Evolutionary conservation across 2,329 filamentous ascomycete species (phyloP).

Genomic region (Pseudonectria buxi): DNA sequence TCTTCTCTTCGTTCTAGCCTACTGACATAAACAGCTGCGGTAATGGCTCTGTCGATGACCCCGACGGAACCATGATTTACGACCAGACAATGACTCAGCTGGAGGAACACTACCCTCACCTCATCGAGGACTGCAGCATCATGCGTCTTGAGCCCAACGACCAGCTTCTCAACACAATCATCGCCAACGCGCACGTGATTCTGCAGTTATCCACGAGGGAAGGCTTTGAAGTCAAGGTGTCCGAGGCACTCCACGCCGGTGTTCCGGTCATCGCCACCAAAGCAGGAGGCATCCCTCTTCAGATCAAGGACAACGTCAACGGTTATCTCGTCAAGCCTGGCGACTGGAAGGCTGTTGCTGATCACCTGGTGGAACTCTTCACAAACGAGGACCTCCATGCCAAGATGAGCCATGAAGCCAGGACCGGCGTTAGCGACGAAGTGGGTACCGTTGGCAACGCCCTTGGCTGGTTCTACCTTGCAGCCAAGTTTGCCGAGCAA

Average conservation of each 20-base stretch:
- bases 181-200: slow-evolving; percentile 65
- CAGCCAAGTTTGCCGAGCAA: slow-evolving; percentile 54
- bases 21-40: slow-evolving; percentile 44
- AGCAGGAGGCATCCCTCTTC: slow-evolving; percentile 74
- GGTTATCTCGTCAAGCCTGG: slow-evolving; percentile 68
- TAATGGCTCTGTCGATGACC: slow-evolving; percentile 75
- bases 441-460: slow-evolving; percentile 76
- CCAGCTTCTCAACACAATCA: slow-evolving; percentile 70
- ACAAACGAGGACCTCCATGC: slow-evolving; percentile 57
- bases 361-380: slow-evolving; percentile 59
- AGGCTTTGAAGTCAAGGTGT: slow-evolving; percentile 83
- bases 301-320: slow-evolving; percentile 64
- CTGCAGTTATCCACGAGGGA: slow-evolving; percentile 76
- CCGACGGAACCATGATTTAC: slow-evolving; percentile 66
- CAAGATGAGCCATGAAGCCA: slow-evolving; percentile 59
- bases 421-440: slow-evolving; percentile 66
- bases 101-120: slow-evolving; percentile 53
- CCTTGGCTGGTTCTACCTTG: slow-evolving; percentile 71
- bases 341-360: slow-evolving; percentile 63
- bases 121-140: slow-evolving; percentile 61
- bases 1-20: background rate
- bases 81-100: slow-evolving; percentile 65
- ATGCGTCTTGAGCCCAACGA: slow-evolving; percentile 73
- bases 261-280: slow-evolving; percentile 69
- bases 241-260: slow-evolving; percentile 74